These are phyloP conservation scores for Nemophila menziesii DNA, from an alignment of 257 asterid species.

Conservation along the genomic window DNA sequence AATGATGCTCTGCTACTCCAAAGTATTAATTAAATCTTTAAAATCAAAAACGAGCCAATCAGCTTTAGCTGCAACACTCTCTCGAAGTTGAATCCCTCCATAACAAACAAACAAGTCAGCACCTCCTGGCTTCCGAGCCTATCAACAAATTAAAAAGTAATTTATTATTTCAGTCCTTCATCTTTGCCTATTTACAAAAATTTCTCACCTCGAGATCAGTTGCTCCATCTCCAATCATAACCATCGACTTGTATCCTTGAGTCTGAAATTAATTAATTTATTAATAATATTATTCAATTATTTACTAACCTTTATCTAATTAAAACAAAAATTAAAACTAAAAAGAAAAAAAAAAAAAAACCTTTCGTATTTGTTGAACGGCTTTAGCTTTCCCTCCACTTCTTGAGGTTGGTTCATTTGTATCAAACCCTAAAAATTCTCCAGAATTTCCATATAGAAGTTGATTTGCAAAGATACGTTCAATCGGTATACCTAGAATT, in stretches of 20 bases:
- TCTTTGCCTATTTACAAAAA: neutral
- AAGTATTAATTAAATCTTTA: constrained; percentile 51
- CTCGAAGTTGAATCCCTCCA: constrained; percentile 73
- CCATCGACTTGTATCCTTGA: constrained; percentile 46
- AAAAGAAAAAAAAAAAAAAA: constrained; percentile 13
- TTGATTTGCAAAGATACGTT: constrained; percentile 68
- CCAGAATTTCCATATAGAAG: constrained; percentile 69
- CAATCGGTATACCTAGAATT: constrained; percentile 59
- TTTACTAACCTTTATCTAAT: neutral
- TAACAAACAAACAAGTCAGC: constrained; percentile 84
- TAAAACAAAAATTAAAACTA: constrained; percentile 4
- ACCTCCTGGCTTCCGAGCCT: constrained; percentile 90
- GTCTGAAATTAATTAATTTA: constrained; percentile 45
- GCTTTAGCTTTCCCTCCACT: constrained; percentile 89
- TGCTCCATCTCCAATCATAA: constrained; percentile 98
- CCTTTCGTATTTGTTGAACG: constrained; percentile 75
- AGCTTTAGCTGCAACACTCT: constrained; percentile 72
- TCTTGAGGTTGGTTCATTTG: constrained; percentile 76
- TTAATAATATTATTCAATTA: too few species aligned
- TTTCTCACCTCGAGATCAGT: constrained; percentile 85
- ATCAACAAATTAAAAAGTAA: neutral
- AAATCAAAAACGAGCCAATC: constrained; percentile 86
- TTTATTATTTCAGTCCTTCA: too few species aligned
- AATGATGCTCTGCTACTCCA: constrained; percentile 26
- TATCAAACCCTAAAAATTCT: constrained; percentile 64